Percentiles rank a stretch among this genome's conserved stretches.
Conservation (phyloP, 768 basidiomycete genomes). For the Candolleomyces aberdarensis region DNA sequence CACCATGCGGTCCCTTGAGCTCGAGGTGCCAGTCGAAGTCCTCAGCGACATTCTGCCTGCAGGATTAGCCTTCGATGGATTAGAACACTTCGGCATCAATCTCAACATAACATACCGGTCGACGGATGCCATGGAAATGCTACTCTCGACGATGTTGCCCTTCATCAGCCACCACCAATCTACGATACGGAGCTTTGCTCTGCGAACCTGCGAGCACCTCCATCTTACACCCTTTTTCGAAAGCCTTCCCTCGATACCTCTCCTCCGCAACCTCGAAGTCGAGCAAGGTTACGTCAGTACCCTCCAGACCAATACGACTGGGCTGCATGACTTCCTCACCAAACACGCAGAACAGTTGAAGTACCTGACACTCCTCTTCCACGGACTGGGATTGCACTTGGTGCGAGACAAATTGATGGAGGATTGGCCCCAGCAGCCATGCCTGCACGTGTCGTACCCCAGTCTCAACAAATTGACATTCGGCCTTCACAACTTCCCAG, state of each 20-base stretch:
- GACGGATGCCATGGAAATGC: background rate
- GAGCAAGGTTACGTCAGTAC: slow-evolving; percentile 2
- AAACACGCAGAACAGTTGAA: background rate
- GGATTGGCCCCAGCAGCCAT: background rate
- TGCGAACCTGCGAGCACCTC: background rate
- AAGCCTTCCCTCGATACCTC: background rate
- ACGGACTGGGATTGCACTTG: background rate
- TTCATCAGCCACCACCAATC: background rate
- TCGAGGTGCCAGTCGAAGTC: background rate
- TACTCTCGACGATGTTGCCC: background rate
- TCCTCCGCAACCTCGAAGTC: background rate
- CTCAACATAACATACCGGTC: background rate
- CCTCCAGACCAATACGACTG: background rate
- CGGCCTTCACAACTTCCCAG: background rate
- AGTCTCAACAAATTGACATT: background rate
- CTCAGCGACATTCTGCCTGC: background rate
- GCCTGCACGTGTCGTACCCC: background rate
- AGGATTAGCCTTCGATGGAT: background rate
- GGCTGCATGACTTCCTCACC: background rate
- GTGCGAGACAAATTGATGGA: background rate
- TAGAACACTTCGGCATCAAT: background rate
- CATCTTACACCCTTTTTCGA: background rate
- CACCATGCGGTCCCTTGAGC: background rate
- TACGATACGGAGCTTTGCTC: background rate
- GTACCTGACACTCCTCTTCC: background rate